Base-by-base conservation (phyloP, 139 green algal species). In the Chlorella vulgaris region DNA sequence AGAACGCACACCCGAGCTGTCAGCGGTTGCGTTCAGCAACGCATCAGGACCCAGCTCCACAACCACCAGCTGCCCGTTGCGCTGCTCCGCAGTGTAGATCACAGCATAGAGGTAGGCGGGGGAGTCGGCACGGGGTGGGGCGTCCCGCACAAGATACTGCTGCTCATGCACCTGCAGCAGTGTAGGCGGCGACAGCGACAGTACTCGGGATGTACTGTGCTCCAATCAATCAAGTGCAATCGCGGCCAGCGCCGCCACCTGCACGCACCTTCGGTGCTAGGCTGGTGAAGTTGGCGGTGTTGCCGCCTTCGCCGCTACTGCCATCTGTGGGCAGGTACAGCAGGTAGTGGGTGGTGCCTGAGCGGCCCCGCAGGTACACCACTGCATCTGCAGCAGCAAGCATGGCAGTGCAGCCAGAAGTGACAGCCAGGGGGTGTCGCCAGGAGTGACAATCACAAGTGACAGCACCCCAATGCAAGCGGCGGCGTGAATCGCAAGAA, bases 11-110 rank as follows among this genome's bases (percentile, higher is more conserved):
- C n/a, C n/a, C n/a, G n/a, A n/a, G n/a, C n/a, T n/a, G n/a, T n/a
- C 29, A 8, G 2, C 1, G 3, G 58, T 61, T 7, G 58, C 28
- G 26, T 21, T 42, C 1, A 18, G 31, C 58, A 80, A 58, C 4
- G 58, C 58, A 8, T 58, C 28, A 4, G 74, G 74, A 2, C 10
- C 74, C 18, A 80, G 74, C 38, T 42, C n/a, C 0, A 58, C 63
- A 22, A 71, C 74, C n/a, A 80, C 28, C 18, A 80, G 58, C 58
- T 70, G 38, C 21, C 74, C 74, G 36, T 80, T 80, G 58, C 74
- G 74, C 39, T 43, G 38, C 39, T 43, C 38, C 2, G 38, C 28
- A 26, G 74, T 61, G 58, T 61, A 80, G 2, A 80, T 28, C 6
- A 80, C 58, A 19, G 58, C 58, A 43, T 80, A 80, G 0, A 80